Evolutionary conservation across 1,284 basidiomycete genomes (phyloP).

Genomic region (Cutaneotrichosporon cyanovorans): DNA sequence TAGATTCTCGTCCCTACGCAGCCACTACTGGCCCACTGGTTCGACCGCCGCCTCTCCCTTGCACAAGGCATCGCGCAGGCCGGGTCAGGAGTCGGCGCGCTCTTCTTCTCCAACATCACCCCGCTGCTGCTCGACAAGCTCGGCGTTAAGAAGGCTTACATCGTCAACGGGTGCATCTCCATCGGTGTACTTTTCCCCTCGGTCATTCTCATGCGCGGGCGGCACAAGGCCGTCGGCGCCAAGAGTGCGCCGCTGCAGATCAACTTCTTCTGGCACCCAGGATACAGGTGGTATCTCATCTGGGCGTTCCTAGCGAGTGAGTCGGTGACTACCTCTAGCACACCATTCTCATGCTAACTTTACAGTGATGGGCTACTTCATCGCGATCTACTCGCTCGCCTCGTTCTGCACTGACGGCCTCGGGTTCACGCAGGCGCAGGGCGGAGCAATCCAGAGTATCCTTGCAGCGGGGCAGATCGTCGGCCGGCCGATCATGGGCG

Average conservation of each 20-base stretch:
- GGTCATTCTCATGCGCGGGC: slow-evolving; percentile 37
- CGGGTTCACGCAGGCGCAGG: slow-evolving; percentile 44
- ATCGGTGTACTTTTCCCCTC: slow-evolving; percentile 39
- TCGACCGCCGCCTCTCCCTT: slow-evolving; percentile 34
- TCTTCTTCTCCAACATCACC: slow-evolving; percentile 41
- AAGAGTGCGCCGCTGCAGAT: slow-evolving; percentile 10
- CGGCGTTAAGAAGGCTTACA: slow-evolving; percentile 39
- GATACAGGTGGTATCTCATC: slow-evolving; percentile 9
- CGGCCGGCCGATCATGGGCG: slow-evolving; percentile 45
- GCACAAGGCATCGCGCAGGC: slow-evolving; percentile 36
- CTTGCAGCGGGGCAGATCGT: slow-evolving; percentile 47
- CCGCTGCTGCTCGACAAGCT: slow-evolving; percentile 32
- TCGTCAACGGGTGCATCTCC: slow-evolving; percentile 44
- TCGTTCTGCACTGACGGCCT: slow-evolving; percentile 46
- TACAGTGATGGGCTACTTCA: slow-evolving; percentile 45
- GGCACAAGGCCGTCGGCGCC: slow-evolving; percentile 26
- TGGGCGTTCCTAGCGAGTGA: slow-evolving; percentile 17
- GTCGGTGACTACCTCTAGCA: no score
- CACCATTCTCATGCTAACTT: slow-evolving; percentile 1
- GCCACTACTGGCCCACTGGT: slow-evolving; percentile 45
- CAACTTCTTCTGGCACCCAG: slow-evolving; percentile 14
- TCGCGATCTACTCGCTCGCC: slow-evolving; percentile 47
- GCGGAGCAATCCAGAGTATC: slow-evolving; percentile 46
- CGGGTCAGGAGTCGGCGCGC: slow-evolving; percentile 41
- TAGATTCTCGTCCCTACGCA: slow-evolving; percentile 36